Base-by-base conservation (phyloP, 306 rosid species). In the Lablab purpureus region DNA sequence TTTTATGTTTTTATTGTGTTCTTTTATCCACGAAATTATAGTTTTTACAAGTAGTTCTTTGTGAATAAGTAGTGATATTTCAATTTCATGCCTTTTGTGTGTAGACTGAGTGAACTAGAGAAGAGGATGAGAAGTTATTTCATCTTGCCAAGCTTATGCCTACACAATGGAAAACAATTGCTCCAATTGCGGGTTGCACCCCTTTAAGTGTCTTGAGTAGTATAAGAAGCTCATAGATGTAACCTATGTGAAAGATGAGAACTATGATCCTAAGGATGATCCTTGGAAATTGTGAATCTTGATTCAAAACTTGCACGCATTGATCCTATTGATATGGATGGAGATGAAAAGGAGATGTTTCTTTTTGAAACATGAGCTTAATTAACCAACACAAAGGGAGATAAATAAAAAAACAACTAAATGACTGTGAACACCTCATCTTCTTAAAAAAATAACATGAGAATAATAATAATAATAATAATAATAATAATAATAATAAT, bases 121-220 rank as follows among this genome's bases (percentile, higher is more conserved):
- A 93, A 85, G 98, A 93, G 87, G 98, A 91, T 88, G 94, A 93
- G 85, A 93, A 91, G 49, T 90, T 91, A 47, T 94, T 93, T 64
- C 97, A 93, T 86, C 94, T 93, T 82, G 98, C 93, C 6, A 93
- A 91, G 89, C 98, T 93, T 65, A 93, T 93, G 98, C 98, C 98
- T 74, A 91, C 97, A 0, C 98, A 93, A 50, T 93, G 98, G 98
- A 88, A 97, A 77, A 91, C 88, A 14, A 93, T 93, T 83, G 98
- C 98, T 27, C 94, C 97, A 2, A 93, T 93, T 27, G 94, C 91
- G 5, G 98, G 98, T 36, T 94, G 97, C 50, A 93, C 98, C 19
- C 94, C 98, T 12, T 89, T 94, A 97, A 93, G 76, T 93, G 98
- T 77, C 98, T 91, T 5, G 97, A 93, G 84, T 86, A 97, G 12